phyloP scores from a whole-genome alignment of 106 monocot species.

The Narthecium ossifragum region DNA sequence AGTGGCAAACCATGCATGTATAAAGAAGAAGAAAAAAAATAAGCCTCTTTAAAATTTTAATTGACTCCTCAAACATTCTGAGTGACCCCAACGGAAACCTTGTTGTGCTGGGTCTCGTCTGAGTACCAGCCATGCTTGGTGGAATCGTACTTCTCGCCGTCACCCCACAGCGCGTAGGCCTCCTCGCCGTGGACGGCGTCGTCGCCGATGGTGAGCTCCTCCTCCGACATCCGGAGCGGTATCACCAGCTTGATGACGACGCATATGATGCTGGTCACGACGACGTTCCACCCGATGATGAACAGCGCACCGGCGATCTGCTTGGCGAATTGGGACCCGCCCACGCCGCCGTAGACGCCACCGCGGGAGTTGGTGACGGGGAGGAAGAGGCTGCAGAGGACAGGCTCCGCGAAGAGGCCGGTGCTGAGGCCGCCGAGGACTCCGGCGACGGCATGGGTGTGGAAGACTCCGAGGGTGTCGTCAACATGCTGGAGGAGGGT shows the following conservation, averaged over 20 bases:
- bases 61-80: slow-evolving; percentile 14
- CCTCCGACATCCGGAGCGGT: slow-evolving; percentile 42
- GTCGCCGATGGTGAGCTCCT: slow-evolving; percentile 34
- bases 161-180: slow-evolving; percentile 50
- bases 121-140: slow-evolving; percentile 21
- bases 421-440: slow-evolving; percentile 35
- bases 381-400: slow-evolving; percentile 30
- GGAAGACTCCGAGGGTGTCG: slow-evolving; percentile 54
- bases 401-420: slow-evolving; percentile 34
- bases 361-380: slow-evolving; percentile 46
- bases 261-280: slow-evolving; percentile 31
- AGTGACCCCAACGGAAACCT: slow-evolving; percentile 26
- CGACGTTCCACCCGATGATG: slow-evolving; percentile 38
- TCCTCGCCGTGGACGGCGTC: slow-evolving; percentile 53
- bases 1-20: no score
- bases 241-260: slow-evolving; percentile 10
- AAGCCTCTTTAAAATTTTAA: neutral
- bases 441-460: slow-evolving; percentile 49
- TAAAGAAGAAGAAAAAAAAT: no score
- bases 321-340: slow-evolving; percentile 26
- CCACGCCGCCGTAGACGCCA: slow-evolving; percentile 30
- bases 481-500: slow-evolving; percentile 32
- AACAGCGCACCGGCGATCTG: slow-evolving; percentile 35
- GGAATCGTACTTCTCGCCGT: slow-evolving; percentile 44
- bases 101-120: slow-evolving; percentile 13